A percentile compares a stretch with the other conserved stretches of the same genome.
Evolutionary conservation across 768 basidiomycete genomes (phyloP).

Genomic region (Macrolepiota fuliginosa): DNA sequence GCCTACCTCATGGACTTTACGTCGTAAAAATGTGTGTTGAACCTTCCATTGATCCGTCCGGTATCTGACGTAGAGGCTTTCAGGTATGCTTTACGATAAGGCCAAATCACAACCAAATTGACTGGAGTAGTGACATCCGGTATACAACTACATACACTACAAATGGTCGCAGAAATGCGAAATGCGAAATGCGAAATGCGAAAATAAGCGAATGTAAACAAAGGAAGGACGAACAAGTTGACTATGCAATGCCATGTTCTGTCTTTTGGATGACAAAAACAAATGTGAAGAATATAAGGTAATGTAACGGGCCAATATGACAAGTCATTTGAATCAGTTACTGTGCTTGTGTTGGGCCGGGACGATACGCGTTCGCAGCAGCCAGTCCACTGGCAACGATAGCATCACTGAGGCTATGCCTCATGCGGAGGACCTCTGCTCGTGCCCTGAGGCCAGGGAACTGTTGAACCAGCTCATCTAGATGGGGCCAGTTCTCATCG

Average conservation of each 20-base stretch:
- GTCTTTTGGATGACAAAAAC: background rate
- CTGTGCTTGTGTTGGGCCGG: background rate
- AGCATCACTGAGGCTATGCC: constrained; percentile 54
- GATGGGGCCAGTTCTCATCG: constrained; percentile 87
- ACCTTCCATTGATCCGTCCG: background rate
- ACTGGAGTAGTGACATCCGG: background rate
- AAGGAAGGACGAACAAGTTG: background rate
- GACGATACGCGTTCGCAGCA: constrained; percentile 15
- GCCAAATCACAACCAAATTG: background rate
- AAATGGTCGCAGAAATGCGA: background rate
- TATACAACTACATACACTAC: constrained; percentile 4
- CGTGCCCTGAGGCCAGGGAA: constrained; percentile 63
- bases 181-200: too few species aligned
- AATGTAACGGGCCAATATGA: background rate
- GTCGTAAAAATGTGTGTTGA: constrained; percentile 77
- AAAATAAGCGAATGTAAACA: background rate
- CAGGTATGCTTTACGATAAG: constrained; percentile 60
- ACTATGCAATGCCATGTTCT: background rate
- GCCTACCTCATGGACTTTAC: constrained; percentile 80
- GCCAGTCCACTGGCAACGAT: constrained; percentile 33
- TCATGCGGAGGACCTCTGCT: constrained; percentile 36
- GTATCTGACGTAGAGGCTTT: constrained; percentile 3
- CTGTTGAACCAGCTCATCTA: constrained; percentile 58
- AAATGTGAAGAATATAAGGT: background rate
- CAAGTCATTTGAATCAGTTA: background rate